Base-by-base conservation (phyloP, 352 stramenopile genomes). In the Globisporangium uncinulatum region DNA sequence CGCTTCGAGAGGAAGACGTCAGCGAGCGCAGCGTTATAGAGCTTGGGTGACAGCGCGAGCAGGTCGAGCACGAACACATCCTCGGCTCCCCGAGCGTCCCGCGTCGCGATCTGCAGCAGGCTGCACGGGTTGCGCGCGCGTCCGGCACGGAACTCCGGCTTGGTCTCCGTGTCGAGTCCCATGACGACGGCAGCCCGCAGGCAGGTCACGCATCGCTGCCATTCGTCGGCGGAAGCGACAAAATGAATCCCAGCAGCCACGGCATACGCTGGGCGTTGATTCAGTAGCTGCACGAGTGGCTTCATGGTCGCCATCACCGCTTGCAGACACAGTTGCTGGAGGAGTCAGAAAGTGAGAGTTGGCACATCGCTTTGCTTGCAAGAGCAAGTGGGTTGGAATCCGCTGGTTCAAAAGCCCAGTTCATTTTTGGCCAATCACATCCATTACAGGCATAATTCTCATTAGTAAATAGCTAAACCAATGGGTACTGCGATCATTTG, bases 21-120 rank as follows among this genome's bases (percentile, higher is more conserved):
- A 1, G 69, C 71, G 0, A 92, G 60, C 19, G 73, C 74, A 43
- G 59, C 53, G 54, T 90, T 88, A 62, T 90, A 92, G 36, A 85
- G 44, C 14, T 74, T 86, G 19, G 73, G 67, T 11, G 62, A 57
- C 10, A 90, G 62, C 37, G 69, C 66, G 46, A 88, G 64, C 37
- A 92, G 59, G 54, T 92, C 82, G n/a, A 89, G 56, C 39, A 92
- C 59, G 56, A 92, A 90, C 36, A 90, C 77, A 46, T 89, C 77
- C 48, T 87, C 74, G 31, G 79, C 79, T 6, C 65, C 49, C 6
- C 63, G 53, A 14, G 62, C 67, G 45, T 83, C 70, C 15, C 82
- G 79, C 43, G 78, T 58, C n/a, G 77, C 82, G 20, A 92, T 77
- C 62, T 89, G 77, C 39, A 92, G 62, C 31, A 90, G 48, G 29